Conservation (phyloP, 192 early-diverging fungal genomes). For the Coemansia sp. region DNA sequence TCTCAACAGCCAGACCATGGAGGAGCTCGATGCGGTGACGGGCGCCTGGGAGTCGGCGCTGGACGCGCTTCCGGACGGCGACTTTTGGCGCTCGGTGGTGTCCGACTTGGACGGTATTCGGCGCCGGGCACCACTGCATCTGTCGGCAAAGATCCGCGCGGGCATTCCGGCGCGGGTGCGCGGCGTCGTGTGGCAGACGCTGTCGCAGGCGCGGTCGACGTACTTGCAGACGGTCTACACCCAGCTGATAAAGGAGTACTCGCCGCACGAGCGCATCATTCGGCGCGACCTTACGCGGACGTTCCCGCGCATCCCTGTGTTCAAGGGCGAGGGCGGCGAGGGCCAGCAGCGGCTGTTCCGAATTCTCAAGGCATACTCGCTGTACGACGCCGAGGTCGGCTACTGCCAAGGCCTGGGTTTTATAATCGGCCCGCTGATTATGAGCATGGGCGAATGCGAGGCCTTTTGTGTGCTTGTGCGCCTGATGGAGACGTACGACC, state of each 20-base stretch:
- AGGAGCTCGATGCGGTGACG: constrained; percentile 32
- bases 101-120: constrained; percentile 19
- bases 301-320: constrained; percentile 86
- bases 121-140: constrained; percentile 29
- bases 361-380: constrained; percentile 87
- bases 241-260: constrained; percentile 67
- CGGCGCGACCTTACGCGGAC: constrained; percentile 89
- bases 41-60: constrained; percentile 34
- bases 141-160: constrained; percentile 34
- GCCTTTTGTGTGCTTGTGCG: constrained; percentile 94
- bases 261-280: constrained; percentile 87
- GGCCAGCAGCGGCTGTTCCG: constrained; percentile 86
- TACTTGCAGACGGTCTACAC: constrained; percentile 78
- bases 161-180: constrained; percentile 83
- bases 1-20: constrained; percentile 22
- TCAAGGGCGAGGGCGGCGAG: constrained; percentile 72
- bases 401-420: constrained; percentile 99
- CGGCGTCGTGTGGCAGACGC: constrained; percentile 88
- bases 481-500: constrained; percentile 89
- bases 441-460: constrained; percentile 94
- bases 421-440: constrained; percentile 84
- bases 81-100: constrained; percentile 38
- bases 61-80: constrained; percentile 24
- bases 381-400: constrained; percentile 92
- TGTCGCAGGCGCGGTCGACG: constrained; percentile 77